phyloP scores from a whole-genome alignment of 2,329 filamentous ascomycete genomes.

The Nigrospora sphaerica region DNA sequence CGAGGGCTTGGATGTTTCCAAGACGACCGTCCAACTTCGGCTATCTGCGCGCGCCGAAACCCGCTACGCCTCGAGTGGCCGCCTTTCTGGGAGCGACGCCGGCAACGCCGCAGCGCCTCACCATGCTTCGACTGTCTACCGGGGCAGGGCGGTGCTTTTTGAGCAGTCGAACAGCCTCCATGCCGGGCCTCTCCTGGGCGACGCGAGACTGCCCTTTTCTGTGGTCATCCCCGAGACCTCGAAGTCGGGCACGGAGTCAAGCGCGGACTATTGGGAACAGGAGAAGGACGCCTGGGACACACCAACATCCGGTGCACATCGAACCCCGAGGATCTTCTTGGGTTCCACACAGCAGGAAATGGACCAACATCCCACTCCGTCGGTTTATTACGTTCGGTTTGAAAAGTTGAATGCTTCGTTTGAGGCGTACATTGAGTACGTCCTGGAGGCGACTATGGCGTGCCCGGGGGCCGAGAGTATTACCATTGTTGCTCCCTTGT shows the following conservation, averaged over 20 bases:
- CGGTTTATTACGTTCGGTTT: slow-evolving; percentile 1
- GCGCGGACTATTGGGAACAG: slow-evolving; percentile 2
- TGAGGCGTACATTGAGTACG: slow-evolving; percentile 7
- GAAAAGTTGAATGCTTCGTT: neutral
- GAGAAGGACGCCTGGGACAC: neutral
- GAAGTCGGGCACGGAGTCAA: slow-evolving; percentile 1
- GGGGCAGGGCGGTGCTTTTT: slow-evolving; percentile 2
- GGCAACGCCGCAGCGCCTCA: no score
- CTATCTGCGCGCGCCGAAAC: slow-evolving; percentile 4
- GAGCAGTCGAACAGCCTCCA: slow-evolving; percentile 1
- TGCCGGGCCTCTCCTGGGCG: neutral
- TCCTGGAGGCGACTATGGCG: slow-evolving; percentile 2
- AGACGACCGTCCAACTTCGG: neutral
- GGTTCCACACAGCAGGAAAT: slow-evolving; percentile 5
- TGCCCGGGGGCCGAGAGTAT: slow-evolving; percentile 1
- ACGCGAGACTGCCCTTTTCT: slow-evolving; percentile 1
- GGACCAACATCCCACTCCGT: slow-evolving; percentile 1
- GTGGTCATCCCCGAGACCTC: slow-evolving; percentile 3
- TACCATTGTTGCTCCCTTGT: slow-evolving; percentile 1
- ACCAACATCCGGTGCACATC: neutral
- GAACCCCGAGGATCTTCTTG: neutral
- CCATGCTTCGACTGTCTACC: neutral
- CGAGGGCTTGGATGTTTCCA: neutral
- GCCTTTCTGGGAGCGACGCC: no score
- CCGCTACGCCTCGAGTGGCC: neutral